phyloP scores from a whole-genome alignment of 371 early-diverging fungal genomes.

The Rhizopus sp. region DNA sequence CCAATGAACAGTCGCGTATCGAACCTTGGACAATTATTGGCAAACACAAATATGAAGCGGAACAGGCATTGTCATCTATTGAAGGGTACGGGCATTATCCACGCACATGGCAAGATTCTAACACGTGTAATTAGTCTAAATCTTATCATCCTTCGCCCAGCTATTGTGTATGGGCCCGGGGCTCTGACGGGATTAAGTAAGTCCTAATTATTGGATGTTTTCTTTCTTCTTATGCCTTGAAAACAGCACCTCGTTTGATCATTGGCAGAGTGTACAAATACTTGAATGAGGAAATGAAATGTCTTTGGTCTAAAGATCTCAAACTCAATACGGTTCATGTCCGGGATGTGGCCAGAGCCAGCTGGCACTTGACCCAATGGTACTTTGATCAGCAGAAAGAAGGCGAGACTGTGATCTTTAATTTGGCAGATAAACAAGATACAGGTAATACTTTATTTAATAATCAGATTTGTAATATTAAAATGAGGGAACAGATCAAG shows the following conservation, averaged over 20 bases:
- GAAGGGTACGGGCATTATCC: slow-evolving; percentile 30
- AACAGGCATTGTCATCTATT: slow-evolving; percentile 72
- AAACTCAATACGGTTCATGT: slow-evolving; percentile 94
- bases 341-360: slow-evolving; percentile 77
- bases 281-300: slow-evolving; percentile 83
- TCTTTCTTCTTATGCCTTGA: background rate
- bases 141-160: slow-evolving; percentile 84
- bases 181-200: slow-evolving; percentile 79
- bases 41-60: slow-evolving; percentile 78
- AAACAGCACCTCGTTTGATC: slow-evolving; percentile 84
- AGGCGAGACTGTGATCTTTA: slow-evolving; percentile 50
- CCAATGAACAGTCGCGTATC: slow-evolving; percentile 69
- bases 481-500: slow-evolving; percentile 64
- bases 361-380: slow-evolving; percentile 72
- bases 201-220: background rate
- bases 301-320: slow-evolving; percentile 89
- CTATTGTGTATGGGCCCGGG: slow-evolving; percentile 88
- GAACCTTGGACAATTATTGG: slow-evolving; percentile 88
- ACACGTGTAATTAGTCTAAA: slow-evolving; percentile 54
- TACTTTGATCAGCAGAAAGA: slow-evolving; percentile 35
- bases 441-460: slow-evolving; percentile 46
- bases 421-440: slow-evolving; percentile 79
- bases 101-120: background rate
- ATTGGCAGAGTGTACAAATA: slow-evolving; percentile 89
- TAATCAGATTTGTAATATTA: background rate